Evolutionary conservation across 805 yeast species (phyloP).

Genomic region (Kluyveromyces aestuarii): DNA sequence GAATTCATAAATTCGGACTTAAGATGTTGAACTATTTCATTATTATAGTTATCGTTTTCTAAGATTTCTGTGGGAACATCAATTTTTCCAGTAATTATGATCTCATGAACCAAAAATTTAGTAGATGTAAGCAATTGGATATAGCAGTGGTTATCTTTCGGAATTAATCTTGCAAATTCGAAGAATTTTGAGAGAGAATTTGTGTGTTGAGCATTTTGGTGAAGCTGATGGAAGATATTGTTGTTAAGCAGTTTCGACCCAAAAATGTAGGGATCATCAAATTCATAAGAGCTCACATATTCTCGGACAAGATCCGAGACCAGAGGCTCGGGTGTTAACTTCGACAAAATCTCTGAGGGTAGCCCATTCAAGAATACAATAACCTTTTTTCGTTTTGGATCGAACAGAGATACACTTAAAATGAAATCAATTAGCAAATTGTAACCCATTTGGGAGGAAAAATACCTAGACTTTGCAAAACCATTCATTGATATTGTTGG

Average conservation of each 20-base stretch:
- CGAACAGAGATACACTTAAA: slow-evolving; percentile 4
- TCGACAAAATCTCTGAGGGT: slow-evolving; percentile 6
- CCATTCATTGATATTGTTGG: slow-evolving; percentile 28
- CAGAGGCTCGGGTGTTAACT: background rate
- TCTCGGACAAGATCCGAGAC: slow-evolving; percentile 15
- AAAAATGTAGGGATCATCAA: slow-evolving; percentile 22
- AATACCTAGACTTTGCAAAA: slow-evolving; percentile 24
- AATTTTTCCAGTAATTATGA: background rate
- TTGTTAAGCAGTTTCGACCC: slow-evolving; percentile 26
- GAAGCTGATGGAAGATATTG: slow-evolving; percentile 29
- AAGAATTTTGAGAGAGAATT: slow-evolving; percentile 15
- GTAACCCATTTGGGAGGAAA: slow-evolving; percentile 12
- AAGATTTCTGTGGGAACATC: background rate
- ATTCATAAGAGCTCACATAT: slow-evolving; percentile 20
- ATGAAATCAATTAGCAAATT: slow-evolving; percentile 29
- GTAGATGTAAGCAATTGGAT: slow-evolving; percentile 10
- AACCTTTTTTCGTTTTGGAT: slow-evolving; percentile 6
- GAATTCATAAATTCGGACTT: background rate
- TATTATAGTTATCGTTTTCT: too few species aligned
- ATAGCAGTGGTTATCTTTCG: background rate
- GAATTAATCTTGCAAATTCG: slow-evolving; percentile 3
- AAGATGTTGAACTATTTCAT: background rate
- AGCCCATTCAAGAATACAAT: slow-evolving; percentile 12
- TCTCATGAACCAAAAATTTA: slow-evolving; percentile 7
- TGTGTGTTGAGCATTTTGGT: slow-evolving; percentile 17